phyloP scores from a whole-genome alignment of 176 grass and related monocot species.

The Carex myosuroides region DNA sequence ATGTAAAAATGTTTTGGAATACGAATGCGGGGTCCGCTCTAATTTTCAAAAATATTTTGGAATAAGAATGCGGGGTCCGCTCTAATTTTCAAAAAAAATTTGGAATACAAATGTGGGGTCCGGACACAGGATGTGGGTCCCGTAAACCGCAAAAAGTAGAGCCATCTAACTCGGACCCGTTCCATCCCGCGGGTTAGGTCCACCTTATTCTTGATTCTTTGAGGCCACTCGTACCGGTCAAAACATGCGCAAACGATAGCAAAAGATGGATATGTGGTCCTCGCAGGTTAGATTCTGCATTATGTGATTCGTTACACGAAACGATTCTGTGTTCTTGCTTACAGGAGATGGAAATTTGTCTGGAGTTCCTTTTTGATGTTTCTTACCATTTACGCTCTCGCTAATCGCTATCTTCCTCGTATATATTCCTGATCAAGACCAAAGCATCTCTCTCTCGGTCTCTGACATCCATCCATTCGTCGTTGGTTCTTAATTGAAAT shows the following conservation, averaged over 20 bases:
- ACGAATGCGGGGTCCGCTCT: neutral
- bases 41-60: neutral
- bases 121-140: neutral
- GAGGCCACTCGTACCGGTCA: neutral
- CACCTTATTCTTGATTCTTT: neutral
- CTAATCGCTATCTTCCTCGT: neutral
- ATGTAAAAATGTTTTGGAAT: neutral
- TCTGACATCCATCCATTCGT: neutral
- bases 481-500: neutral
- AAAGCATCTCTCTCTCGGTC: slow-evolving; percentile 9
- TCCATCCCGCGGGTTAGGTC: slow-evolving; percentile 13
- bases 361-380: neutral
- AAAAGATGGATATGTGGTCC: neutral
- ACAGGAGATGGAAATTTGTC: neutral
- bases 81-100: neutral
- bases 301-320: neutral
- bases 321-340: too few species aligned
- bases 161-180: neutral
- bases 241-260: neutral
- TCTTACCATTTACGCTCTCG: neutral
- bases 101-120: neutral
- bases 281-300: neutral
- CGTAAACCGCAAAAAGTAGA: neutral
- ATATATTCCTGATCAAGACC: slow-evolving; percentile 3
- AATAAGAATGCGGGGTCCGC: neutral